A percentile compares a stretch with the other conserved stretches of the same genome.
These are phyloP conservation scores for Suhomyces tanzawaensis DNA, from an alignment of 805 yeast species.

Conservation along the genomic window DNA sequence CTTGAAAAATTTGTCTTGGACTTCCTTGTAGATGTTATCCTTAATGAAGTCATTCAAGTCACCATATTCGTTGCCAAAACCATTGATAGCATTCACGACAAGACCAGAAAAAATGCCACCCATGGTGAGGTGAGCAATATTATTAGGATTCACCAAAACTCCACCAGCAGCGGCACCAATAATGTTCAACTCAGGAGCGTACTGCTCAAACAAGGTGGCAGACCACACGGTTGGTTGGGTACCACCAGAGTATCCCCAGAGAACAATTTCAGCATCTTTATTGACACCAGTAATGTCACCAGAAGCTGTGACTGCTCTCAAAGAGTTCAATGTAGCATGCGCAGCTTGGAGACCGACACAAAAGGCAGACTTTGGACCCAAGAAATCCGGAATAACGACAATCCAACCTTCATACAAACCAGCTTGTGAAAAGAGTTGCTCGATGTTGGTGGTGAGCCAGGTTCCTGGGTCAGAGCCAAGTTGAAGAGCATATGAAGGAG, in stretches of 20 bases:
- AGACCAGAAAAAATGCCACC: conserved; percentile 29
- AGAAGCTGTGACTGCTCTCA: conserved; percentile 16
- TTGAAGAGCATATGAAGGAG: conserved; percentile 25
- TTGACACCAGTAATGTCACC: conserved; percentile 14
- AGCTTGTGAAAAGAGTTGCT: not conserved
- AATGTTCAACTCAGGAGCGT: conserved; percentile 22
- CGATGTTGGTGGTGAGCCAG: not conserved
- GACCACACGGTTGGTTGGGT: conserved; percentile 25
- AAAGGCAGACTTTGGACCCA: conserved; percentile 20
- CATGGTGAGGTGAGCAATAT: conserved; percentile 21
- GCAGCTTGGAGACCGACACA: conserved; percentile 20
- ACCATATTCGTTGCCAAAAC: conserved; percentile 32
- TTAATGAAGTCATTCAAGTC: conserved; percentile 10
- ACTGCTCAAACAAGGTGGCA: conserved; percentile 19
- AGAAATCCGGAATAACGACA: conserved; percentile 20
- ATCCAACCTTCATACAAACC: conserved; percentile 19
- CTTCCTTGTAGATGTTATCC: conserved; percentile 5
- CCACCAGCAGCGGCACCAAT: conserved; percentile 38
- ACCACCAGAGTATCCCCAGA: conserved; percentile 28
- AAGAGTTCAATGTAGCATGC: conserved; percentile 17
- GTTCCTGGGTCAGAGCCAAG: conserved; percentile 7
- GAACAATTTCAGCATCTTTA: conserved; percentile 13
- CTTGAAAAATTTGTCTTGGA: not conserved
- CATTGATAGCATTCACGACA: conserved; percentile 26
- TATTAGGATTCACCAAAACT: conserved; percentile 30